Evolutionary conservation across 1,284 basidiomycete species (phyloP).

Genomic region (Ustilago vetiveriae): DNA sequence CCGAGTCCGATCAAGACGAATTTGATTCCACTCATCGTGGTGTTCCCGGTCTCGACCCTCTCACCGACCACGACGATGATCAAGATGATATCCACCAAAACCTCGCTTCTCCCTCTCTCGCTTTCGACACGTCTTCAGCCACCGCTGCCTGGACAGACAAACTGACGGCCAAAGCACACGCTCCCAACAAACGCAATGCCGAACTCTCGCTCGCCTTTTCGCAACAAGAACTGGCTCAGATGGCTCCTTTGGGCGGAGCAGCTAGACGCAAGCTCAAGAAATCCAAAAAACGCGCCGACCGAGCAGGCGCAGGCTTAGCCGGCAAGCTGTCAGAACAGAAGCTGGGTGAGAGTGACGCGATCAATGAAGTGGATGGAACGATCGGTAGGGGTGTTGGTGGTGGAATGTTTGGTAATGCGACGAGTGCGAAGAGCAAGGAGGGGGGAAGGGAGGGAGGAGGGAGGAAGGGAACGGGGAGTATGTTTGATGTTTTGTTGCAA

Average conservation of each 20-base stretch:
- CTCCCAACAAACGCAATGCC: slow-evolving; percentile 21
- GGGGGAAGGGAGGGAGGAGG: neutral
- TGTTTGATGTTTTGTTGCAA: slow-evolving; percentile 39
- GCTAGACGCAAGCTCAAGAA: slow-evolving; percentile 41
- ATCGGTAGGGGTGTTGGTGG: slow-evolving; percentile 10
- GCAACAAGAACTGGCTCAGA: slow-evolving; percentile 25
- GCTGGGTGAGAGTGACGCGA: slow-evolving; percentile 7
- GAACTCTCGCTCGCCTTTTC: slow-evolving; percentile 40
- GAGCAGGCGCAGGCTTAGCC: slow-evolving; percentile 42
- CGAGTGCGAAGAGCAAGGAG: neutral
- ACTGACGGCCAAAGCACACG: too few species aligned
- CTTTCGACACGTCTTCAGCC: too few species aligned
- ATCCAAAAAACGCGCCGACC: slow-evolving; percentile 37
- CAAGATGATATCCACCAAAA: neutral
- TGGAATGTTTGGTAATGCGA: slow-evolving; percentile 27
- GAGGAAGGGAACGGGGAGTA: slow-evolving; percentile 26
- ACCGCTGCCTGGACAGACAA: too few species aligned
- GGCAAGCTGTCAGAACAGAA: slow-evolving; percentile 20
- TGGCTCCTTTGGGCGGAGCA: slow-evolving; percentile 23
- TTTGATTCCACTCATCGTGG: too few species aligned
- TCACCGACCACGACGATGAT: neutral
- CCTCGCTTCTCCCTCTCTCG: too few species aligned
- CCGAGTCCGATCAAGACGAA: slow-evolving; percentile 8
- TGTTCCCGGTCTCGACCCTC: slow-evolving; percentile 23
- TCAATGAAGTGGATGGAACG: neutral